phyloP scores from a whole-genome alignment of 805 yeast genomes.

The Diddensiella caesifluorescens region DNA sequence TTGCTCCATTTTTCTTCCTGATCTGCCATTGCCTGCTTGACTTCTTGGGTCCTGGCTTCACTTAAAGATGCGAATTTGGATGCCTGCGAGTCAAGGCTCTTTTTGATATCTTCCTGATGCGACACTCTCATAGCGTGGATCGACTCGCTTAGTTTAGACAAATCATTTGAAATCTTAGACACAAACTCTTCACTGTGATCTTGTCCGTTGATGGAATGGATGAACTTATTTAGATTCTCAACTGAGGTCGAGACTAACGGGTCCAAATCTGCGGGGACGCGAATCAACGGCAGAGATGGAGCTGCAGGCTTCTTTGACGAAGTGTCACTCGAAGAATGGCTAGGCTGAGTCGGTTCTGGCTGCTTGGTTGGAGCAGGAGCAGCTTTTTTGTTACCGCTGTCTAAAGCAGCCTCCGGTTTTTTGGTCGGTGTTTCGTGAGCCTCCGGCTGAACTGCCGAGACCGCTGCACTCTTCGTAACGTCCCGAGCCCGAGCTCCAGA shows the following conservation, averaged over 20 bases:
- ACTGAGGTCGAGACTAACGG: constrained; percentile 21
- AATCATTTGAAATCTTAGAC: constrained; percentile 21
- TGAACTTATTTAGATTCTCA: constrained; percentile 17
- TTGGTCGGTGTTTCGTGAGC: neutral
- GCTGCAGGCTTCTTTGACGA: neutral
- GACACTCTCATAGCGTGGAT: constrained; percentile 18
- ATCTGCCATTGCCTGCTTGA: constrained; percentile 31
- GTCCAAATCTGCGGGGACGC: constrained; percentile 19
- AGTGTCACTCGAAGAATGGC: too few relatives aligned
- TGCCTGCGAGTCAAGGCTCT: constrained; percentile 29
- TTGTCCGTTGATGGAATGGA: constrained; percentile 15
- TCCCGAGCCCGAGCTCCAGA: constrained; percentile 2
- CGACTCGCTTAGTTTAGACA: constrained; percentile 22
- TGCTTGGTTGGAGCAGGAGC: constrained; percentile 1
- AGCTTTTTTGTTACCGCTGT: constrained; percentile 7
- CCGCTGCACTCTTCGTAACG: neutral
- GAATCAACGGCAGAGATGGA: constrained; percentile 20
- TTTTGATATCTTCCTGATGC: constrained; percentile 21
- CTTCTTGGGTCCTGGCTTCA: constrained; percentile 24
- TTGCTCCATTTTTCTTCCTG: constrained; percentile 53
- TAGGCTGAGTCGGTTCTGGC: constrained; percentile 2
- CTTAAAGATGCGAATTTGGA: constrained; percentile 28
- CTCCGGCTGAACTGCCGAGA: neutral
- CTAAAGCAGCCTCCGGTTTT: constrained; percentile 4
- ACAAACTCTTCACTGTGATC: constrained; percentile 19